Percentiles rank a stretch among this genome's conserved stretches.
Evolutionary conservation across 2,329 filamentous ascomycete species (phyloP).

Genomic region (Incumbomyces delicatus): DNA sequence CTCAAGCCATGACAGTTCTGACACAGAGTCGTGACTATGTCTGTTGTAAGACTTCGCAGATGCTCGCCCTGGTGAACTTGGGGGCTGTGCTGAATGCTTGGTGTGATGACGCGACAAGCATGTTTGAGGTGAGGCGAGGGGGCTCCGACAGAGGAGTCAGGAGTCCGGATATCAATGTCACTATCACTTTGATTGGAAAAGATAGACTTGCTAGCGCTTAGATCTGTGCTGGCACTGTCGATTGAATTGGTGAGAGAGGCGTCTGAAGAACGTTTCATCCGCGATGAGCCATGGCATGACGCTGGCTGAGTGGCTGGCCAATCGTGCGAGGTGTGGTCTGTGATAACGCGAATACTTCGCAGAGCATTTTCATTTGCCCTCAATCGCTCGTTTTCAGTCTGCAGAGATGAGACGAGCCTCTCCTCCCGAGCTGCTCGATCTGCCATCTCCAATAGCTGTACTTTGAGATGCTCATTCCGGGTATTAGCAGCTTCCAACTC

Average conservation of each 20-base stretch:
- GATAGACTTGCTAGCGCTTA: constrained; percentile 41
- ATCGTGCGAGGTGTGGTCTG: background rate
- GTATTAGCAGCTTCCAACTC: constrained; percentile 53
- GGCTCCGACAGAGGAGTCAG: constrained; percentile 12
- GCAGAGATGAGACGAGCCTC: constrained; percentile 44
- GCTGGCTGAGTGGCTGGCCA: constrained; percentile 11
- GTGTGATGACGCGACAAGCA: constrained; percentile 18
- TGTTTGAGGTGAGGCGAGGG: constrained; percentile 12
- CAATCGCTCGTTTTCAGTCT: constrained; percentile 35
- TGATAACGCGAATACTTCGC: constrained; percentile 21
- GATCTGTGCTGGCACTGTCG: constrained; percentile 26
- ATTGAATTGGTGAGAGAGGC: constrained; percentile 51
- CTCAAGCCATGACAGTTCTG: constrained; percentile 32
- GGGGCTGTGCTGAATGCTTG: constrained; percentile 11
- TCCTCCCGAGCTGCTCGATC: constrained; percentile 47
- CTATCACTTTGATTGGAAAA: constrained; percentile 32
- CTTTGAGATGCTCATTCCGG: constrained; percentile 47
- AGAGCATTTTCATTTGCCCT: constrained; percentile 18
- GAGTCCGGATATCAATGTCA: constrained; percentile 7
- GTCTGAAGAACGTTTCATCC: constrained; percentile 29
- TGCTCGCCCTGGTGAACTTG: constrained; percentile 22
- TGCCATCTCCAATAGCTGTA: constrained; percentile 52
- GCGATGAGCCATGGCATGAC: background rate
- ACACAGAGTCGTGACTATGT: constrained; percentile 24
- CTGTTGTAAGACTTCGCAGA: constrained; percentile 13